Percentiles rank a stretch among this genome's conserved stretches.
These are phyloP conservation scores for Ophiostoma pallidulum DNA, from an alignment of 2,329 filamentous ascomycete species.

Conservation along the genomic window DNA sequence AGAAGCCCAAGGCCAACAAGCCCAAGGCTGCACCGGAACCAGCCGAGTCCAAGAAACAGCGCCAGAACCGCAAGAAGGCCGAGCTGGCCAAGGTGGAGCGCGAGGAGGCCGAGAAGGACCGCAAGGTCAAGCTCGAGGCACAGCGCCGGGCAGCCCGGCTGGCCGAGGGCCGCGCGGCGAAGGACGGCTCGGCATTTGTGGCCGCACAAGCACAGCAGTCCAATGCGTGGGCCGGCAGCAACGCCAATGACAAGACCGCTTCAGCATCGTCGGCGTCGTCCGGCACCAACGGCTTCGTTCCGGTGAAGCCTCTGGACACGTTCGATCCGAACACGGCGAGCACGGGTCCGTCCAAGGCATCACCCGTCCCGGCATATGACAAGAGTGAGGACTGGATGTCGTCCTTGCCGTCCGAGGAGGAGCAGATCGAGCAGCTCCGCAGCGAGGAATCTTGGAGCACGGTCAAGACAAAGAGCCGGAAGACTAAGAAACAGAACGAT, in stretches of 20 bases:
- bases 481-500: slow-evolving; percentile 35
- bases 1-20: slow-evolving; percentile 54
- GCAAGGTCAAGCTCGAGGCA: slow-evolving; percentile 67
- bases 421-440: slow-evolving; percentile 50
- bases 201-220: slow-evolving; percentile 28
- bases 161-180: slow-evolving; percentile 71
- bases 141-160: slow-evolving; percentile 75
- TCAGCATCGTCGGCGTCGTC: slow-evolving; percentile 26
- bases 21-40: slow-evolving; percentile 50
- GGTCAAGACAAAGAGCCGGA: slow-evolving; percentile 38
- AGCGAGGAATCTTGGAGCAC: slow-evolving; percentile 50
- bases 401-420: slow-evolving; percentile 49
- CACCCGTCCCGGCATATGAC: slow-evolving; percentile 22
- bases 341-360: slow-evolving; percentile 19
- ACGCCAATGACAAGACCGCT: slow-evolving; percentile 31
- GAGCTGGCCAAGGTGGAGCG: slow-evolving; percentile 68
- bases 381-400: slow-evolving; percentile 38
- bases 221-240: slow-evolving; percentile 31
- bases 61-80: slow-evolving; percentile 82
- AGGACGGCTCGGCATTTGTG: slow-evolving; percentile 61
- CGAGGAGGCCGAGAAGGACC: slow-evolving; percentile 68
- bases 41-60: slow-evolving; percentile 86
- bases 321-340: slow-evolving; percentile 31
- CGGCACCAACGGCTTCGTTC: slow-evolving; percentile 27
- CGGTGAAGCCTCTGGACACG: slow-evolving; percentile 48